Evolutionary conservation across 2,329 filamentous ascomycete species (phyloP).

Genomic region (Epichloe scottii): DNA sequence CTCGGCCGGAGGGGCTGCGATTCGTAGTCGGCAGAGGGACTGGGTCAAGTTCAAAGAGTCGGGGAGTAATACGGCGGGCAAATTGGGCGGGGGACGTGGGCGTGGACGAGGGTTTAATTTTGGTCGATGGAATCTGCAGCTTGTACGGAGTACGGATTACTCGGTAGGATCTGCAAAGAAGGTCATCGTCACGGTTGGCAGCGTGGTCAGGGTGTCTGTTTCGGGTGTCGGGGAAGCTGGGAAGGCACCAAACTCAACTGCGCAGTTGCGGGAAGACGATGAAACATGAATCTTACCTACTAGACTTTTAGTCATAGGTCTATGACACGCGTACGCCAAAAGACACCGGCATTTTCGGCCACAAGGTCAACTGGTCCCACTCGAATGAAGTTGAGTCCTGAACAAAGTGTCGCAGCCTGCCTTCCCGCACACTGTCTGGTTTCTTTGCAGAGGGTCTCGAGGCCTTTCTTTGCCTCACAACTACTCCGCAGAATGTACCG

Average conservation of each 20-base stretch:
- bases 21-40: not conserved
- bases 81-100: not conserved
- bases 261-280: not conserved
- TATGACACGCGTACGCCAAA: too few relatives aligned
- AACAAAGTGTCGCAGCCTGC: too few relatives aligned
- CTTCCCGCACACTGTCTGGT: too few relatives aligned
- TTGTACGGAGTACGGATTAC: too few relatives aligned
- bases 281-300: not conserved
- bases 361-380: too few relatives aligned
- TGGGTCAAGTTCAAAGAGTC: not conserved
- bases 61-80: not conserved
- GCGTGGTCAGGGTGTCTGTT: not conserved
- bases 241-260: not conserved
- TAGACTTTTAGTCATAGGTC: too few relatives aligned
- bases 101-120: not conserved
- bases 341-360: too few relatives aligned
- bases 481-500: not conserved
- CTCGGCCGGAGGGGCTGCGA: not conserved
- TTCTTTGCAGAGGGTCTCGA: too few relatives aligned
- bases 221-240: not conserved
- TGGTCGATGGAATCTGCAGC: too few relatives aligned
- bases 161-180: too few relatives aligned
- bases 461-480: too few relatives aligned
- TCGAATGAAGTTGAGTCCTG: too few relatives aligned
- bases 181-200: not conserved